Evolutionary conservation across 805 yeast genomes (phyloP).

Genomic region (Metschnikowia kofuensis): DNA sequence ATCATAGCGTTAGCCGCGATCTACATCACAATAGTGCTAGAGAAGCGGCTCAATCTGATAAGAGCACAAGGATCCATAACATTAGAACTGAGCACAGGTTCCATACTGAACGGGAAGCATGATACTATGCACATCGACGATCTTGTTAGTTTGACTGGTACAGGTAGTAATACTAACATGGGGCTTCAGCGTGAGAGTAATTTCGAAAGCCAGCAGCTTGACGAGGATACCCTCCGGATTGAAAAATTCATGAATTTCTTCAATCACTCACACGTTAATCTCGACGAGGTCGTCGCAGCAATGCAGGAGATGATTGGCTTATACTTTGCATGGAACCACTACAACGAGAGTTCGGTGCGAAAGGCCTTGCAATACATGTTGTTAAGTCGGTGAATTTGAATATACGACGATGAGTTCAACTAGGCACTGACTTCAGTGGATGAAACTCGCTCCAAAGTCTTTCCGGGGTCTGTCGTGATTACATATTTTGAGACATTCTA

Average conservation of each 20-base stretch:
- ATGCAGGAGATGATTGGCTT: constrained; percentile 80
- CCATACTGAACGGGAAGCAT: constrained; percentile 12
- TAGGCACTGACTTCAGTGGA: neutral
- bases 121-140: constrained; percentile 36
- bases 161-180: neutral
- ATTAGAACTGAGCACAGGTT: constrained; percentile 13
- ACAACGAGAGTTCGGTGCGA: constrained; percentile 63
- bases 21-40: constrained; percentile 70
- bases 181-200: constrained; percentile 8
- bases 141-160: constrained; percentile 26
- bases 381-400: constrained; percentile 21
- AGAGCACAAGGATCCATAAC: constrained; percentile 8
- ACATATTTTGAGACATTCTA: too few relatives aligned
- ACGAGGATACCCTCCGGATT: constrained; percentile 44
- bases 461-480: too few relatives aligned
- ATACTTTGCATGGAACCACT: constrained; percentile 85
- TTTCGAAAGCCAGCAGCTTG: constrained; percentile 28
- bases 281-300: constrained; percentile 74
- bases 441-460: too few relatives aligned
- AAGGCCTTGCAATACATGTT: constrained; percentile 46
- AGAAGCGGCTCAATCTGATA: constrained; percentile 31
- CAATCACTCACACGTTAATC: constrained; percentile 72
- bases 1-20: constrained; percentile 77
- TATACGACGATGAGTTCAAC: neutral
- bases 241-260: constrained; percentile 62